Conservation (phyloP, 441 rosid species). For the California macrophylla region DNA sequence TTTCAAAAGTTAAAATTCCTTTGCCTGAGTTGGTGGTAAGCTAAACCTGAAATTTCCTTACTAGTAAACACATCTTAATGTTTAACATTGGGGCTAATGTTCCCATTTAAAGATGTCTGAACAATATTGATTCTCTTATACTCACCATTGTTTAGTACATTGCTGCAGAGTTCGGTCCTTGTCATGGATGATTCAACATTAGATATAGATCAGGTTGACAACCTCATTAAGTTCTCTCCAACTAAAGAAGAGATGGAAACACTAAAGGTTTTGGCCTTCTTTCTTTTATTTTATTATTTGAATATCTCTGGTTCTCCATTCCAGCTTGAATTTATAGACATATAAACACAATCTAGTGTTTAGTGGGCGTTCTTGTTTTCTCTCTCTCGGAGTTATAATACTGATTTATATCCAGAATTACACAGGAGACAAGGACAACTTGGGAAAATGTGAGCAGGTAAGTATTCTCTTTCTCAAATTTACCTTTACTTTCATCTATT, state of each 20-base stretch:
- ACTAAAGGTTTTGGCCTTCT: slow-evolving; percentile 47
- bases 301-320: neutral
- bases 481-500: slow-evolving; percentile 1
- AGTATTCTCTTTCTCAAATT: slow-evolving; percentile 15
- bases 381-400: slow-evolving; percentile 8
- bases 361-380: neutral
- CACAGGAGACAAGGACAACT: slow-evolving; percentile 57
- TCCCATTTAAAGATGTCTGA: neutral
- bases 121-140: slow-evolving; percentile 15
- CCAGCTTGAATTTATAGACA: neutral
- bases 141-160: neutral
- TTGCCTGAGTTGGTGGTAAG: slow-evolving; percentile 82
- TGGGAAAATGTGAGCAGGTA: slow-evolving; percentile 94
- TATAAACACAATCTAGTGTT: neutral
- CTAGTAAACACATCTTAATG: slow-evolving; percentile 12
- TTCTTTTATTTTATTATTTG: neutral
- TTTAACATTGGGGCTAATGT: neutral
- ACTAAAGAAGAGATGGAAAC: slow-evolving; percentile 87
- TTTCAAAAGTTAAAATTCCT: slow-evolving; percentile 86
- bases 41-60: slow-evolving; percentile 11
- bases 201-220: slow-evolving; percentile 90
- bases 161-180: slow-evolving; percentile 63
- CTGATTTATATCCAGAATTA: slow-evolving; percentile 40
- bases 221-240: slow-evolving; percentile 84
- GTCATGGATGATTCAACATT: slow-evolving; percentile 71